Base-by-base conservation (phyloP, 2,329 filamentous ascomycete genomes). In the Chrysoporthe cubensis region DNA sequence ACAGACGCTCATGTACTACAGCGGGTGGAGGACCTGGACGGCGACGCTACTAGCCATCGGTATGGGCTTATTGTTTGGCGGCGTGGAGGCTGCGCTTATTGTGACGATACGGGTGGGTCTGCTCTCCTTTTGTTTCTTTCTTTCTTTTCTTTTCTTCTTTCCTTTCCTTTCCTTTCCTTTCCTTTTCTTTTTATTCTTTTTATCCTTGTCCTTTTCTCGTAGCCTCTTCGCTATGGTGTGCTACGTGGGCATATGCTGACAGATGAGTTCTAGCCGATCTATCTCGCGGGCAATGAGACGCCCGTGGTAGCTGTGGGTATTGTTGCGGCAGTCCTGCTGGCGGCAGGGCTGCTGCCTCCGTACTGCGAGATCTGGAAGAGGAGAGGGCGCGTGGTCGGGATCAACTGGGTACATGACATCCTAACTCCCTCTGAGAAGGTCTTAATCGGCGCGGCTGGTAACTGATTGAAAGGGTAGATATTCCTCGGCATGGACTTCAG, bases 331-430 rank as follows among this genome's bases (percentile, higher is more conserved):
- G 77, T 89, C 11, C 79, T 90, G 7, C 80, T 90, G 7, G 83
- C 82, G 2, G 74, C 78, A 1, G 88, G 88, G 0, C 76, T 90
- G 13, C 72, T 91, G 4, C 85, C 87, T 1, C 87, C 87, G 0
- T 90, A 89, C 71, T 83, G 83, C 66, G 88, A 90, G 74, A 78
- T 89, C 1, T 88, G 84, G 79, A 90, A 90, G 74, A 80, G 87
- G 14, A 80, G 82, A 62, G 88, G 88, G 0, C 81, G 87, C 34
- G 87, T 90, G 2, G 80, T 89, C 42, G 88, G 88, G 0, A 84
- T 90, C 65, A 88, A 87, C 82, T 81, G 76, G 72, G 74, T 74
- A 46, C 32, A 64, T 66, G 34, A 46, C 60, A 50, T 52, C 32
- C 62, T 32, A 6, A 4, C 21, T 43, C 59, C 14, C 21, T 32